These are phyloP conservation scores for Crotalaria pallida DNA, from an alignment of 306 rosid species.

Conservation along the genomic window DNA sequence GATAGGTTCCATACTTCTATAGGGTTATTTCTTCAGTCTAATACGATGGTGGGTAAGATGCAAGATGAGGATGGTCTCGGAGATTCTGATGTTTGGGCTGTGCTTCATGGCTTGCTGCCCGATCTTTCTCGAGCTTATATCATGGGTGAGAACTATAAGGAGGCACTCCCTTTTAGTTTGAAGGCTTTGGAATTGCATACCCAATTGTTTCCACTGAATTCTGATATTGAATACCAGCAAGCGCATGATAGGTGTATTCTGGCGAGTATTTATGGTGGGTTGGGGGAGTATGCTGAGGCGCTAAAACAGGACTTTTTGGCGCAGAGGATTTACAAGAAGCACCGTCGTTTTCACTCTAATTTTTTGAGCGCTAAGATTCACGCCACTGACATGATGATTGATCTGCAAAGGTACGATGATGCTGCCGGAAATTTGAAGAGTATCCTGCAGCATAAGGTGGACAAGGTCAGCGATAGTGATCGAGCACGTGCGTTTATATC, in stretches of 20 bases:
- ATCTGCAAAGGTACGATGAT: slow-evolving; percentile 64
- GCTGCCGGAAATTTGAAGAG: slow-evolving; percentile 68
- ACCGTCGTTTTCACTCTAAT: slow-evolving; percentile 73
- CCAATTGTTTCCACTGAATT: slow-evolving; percentile 53
- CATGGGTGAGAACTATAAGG: slow-evolving; percentile 57
- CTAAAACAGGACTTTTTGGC: slow-evolving; percentile 76
- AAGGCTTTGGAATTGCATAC: slow-evolving; percentile 77
- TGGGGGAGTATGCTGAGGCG: slow-evolving; percentile 84
- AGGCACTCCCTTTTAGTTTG: slow-evolving; percentile 61
- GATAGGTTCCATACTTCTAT: slow-evolving; percentile 72
- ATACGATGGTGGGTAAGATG: slow-evolving; percentile 58
- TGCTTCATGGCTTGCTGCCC: too few species aligned
- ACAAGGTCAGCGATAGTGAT: slow-evolving; percentile 53
- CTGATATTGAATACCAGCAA: slow-evolving; percentile 83
- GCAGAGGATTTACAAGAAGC: slow-evolving; percentile 65
- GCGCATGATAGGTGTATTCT: slow-evolving; percentile 75
- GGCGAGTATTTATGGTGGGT: slow-evolving; percentile 72
- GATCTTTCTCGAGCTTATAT: too few species aligned
- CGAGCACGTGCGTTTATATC: slow-evolving; percentile 71
- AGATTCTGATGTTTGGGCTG: too few species aligned
- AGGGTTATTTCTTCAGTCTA: slow-evolving; percentile 71
- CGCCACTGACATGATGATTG: slow-evolving; percentile 87
- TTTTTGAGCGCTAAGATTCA: slow-evolving; percentile 62
- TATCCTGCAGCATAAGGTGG: slow-evolving; percentile 47
- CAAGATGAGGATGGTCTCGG: too few species aligned